Evolutionary conservation across 352 stramenopile species (phyloP).

Genomic region (Phytophthora podocarpi): DNA sequence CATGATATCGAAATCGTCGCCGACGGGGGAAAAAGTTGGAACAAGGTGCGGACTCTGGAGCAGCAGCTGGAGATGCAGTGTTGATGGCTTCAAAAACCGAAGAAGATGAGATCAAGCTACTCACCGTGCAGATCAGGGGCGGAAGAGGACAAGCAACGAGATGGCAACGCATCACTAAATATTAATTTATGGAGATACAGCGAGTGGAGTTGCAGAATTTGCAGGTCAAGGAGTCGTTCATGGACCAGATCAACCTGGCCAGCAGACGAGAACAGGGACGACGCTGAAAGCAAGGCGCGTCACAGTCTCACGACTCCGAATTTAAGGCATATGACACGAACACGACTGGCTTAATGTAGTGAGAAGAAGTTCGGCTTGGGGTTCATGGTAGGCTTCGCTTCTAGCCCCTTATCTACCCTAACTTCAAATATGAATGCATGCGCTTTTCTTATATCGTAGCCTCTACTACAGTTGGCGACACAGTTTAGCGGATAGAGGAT

Average conservation of each 20-base stretch:
- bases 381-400: too few relatives aligned
- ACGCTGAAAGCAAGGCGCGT: too few relatives aligned
- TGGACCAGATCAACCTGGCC: constrained; percentile 52
- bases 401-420: too few relatives aligned
- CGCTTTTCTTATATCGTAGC: too few relatives aligned
- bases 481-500: too few relatives aligned
- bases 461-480: too few relatives aligned
- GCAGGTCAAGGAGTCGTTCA: constrained; percentile 29
- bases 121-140: background rate
- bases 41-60: constrained; percentile 51
- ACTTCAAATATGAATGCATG: too few relatives aligned
- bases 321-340: too few relatives aligned
- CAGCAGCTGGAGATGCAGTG: constrained; percentile 29
- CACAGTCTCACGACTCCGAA: too few relatives aligned
- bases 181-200: constrained; percentile 39
- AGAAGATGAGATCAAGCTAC: constrained; percentile 10
- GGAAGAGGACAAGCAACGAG: constrained; percentile 4
- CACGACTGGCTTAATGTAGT: too few relatives aligned
- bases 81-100: constrained; percentile 9
- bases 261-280: too few relatives aligned
- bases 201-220: constrained; percentile 44
- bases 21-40: background rate
- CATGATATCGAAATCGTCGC: constrained; percentile 1
- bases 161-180: constrained; percentile 45
- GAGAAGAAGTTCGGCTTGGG: too few relatives aligned